Base-by-base conservation (phyloP, 176 grass and related monocot species). In the Urochloa ruziziensis region DNA sequence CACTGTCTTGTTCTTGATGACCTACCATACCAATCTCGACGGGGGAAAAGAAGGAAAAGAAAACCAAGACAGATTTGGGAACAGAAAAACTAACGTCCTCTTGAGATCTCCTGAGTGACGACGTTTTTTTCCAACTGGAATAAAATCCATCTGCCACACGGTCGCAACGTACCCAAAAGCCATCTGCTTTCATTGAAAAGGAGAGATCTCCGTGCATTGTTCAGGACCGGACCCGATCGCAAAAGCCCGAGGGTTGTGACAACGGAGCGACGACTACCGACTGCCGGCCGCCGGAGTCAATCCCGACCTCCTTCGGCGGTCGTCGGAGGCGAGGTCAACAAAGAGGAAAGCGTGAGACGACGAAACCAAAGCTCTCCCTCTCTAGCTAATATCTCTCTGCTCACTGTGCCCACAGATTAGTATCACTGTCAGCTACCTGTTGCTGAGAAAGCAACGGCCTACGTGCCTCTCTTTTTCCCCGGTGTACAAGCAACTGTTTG, bases 211-310 rank as follows among this genome's bases (percentile, higher is more conserved):
- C 27, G 15, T 62, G 40, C 29, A 25, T 43, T 70, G 60, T 69
- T 81, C 60, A 24, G 49, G 61, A 80, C 70, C 62, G 7, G 51
- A 39, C n/a, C 7, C 25, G 51, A 69, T 29, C n/a, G 43, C 30
- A 35, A 6, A 78, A 82, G 83, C 83, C 71, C 83, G 37, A 77
- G 52, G 83, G 62, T 85, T 85, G 54, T 10, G 74, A 48, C 51
- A 57, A 24, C 37, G 4, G 23, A 21, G 42, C 10, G 32, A 30
- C 33, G 54, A 62, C 32, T 8, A 25, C 42, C 43, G n/a, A 43
- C 59, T 28, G 24, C 9, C 24, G 1, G 37, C 37, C 39, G 42
- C 60, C 69, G 4, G 66, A 76, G 87, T 75, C 87, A 89, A 74
- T 84, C 10, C 21, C 23, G n/a, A n/a, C 39, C 10, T 14, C 40